A percentile compares a stretch with the other conserved stretches of the same genome.
These are phyloP conservation scores for Colletotrichum australisinense DNA, from an alignment of 2,329 filamentous ascomycete species.

Conservation along the genomic window DNA sequence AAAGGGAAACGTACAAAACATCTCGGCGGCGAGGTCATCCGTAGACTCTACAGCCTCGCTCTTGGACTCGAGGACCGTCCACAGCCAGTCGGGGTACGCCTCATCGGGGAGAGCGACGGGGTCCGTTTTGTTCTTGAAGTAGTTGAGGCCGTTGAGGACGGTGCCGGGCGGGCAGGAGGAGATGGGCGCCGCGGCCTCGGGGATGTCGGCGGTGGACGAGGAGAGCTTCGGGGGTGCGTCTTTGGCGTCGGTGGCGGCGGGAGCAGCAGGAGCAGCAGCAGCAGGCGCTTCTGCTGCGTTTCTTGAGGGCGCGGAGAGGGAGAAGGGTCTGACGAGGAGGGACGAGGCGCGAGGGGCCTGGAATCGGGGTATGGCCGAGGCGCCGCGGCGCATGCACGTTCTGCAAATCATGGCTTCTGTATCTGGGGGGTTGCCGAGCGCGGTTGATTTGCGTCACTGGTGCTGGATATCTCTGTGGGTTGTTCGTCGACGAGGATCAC, in stretches of 20 bases:
- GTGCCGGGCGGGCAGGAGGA: slow-evolving; percentile 76
- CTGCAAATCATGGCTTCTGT: slow-evolving; percentile 52
- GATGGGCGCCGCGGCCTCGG: slow-evolving; percentile 43
- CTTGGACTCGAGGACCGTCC: slow-evolving; percentile 75
- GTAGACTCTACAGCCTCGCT: slow-evolving; percentile 62
- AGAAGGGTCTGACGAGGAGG: slow-evolving; percentile 51
- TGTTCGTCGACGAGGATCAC: not conserved
- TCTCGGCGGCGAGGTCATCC: slow-evolving; percentile 72
- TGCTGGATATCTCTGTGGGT: not conserved
- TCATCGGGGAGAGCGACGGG: slow-evolving; percentile 79
- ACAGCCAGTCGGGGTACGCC: slow-evolving; percentile 85
- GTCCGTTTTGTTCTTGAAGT: slow-evolving; percentile 77
- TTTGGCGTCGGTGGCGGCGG: slow-evolving; percentile 42
- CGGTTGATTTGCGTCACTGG: not conserved
- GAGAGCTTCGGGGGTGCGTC: slow-evolving; percentile 44
- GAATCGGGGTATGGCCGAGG: slow-evolving; percentile 48
- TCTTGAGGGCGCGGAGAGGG: slow-evolving; percentile 45
- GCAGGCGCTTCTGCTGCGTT: slow-evolving; percentile 19
- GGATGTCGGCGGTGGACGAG: slow-evolving; percentile 42
- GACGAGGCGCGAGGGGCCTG: slow-evolving; percentile 29
- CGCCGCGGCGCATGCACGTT: slow-evolving; percentile 60
- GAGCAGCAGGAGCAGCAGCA: slow-evolving; percentile 25
- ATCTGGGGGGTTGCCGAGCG: not conserved
- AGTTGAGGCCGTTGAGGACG: slow-evolving; percentile 79
- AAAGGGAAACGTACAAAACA: slow-evolving; percentile 75